Base-by-base conservation (phyloP, 345 rosid species). In the Arabidopsis suecica region DNA sequence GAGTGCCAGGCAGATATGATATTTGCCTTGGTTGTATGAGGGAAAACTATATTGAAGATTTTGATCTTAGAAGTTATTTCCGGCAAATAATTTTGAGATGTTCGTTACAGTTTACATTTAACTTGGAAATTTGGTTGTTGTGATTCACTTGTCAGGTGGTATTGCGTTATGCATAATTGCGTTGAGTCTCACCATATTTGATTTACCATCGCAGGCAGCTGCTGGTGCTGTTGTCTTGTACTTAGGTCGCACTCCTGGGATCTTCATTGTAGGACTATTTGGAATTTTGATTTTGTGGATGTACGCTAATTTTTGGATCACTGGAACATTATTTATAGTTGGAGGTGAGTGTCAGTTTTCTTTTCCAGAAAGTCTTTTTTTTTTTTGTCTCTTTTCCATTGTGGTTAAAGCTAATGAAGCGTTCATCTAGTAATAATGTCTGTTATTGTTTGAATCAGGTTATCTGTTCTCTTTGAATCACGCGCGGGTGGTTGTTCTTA, bases 231-330 rank as follows among this genome's bases (percentile, higher is more conserved):
- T 90, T 61, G 78, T 96, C 77, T 84, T 69, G 73, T 85, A 87
- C 78, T 77, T 93, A 78, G 98, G 97, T 56, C 89, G 86, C 83
- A 93, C 97, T 79, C 96, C 99, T 66, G 99, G 99, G 37, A 88
- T 96, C 71, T 96, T 89, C 80, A 90, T 96, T 34, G 94, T 87
- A 33, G 99, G 99, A 28, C 68, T 91, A 20, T 89, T 88, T 79
- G 88, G 90, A 34, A 96, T 93, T 79, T 82, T 93, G 83, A 79
- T 93, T 70, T 79, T 96, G 55, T 93, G 99, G 99, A 92, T 92
- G 97, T 89, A 82, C 76, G 99, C 99, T 74, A 96, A 90, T 91
- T 93, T 91, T 79, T 96, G 97, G 98, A 91, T 96, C 82, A 87
- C 97, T 1, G 98, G 98, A 75, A 82, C 93, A 41, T 80, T 96